phyloP scores from a whole-genome alignment of 2,329 filamentous ascomycete genomes.

The Fusarium nelsonii region DNA sequence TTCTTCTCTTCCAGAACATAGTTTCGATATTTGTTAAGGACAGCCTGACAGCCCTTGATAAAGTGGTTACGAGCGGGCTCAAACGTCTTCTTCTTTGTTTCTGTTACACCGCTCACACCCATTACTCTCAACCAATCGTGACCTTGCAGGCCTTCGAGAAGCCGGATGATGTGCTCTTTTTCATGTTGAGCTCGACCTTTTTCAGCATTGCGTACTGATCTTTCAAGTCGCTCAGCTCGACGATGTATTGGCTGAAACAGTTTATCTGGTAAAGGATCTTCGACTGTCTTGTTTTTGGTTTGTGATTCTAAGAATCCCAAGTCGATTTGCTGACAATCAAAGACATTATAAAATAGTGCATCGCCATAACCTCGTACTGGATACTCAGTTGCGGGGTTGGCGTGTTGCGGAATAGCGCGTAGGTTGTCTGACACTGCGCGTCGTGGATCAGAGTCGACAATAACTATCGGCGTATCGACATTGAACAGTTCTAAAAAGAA shows the following conservation, averaged over 20 bases:
- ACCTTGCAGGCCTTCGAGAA: constrained; percentile 85
- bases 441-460: constrained; percentile 68
- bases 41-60: constrained; percentile 81
- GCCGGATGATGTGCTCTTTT: constrained; percentile 71
- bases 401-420: constrained; percentile 50
- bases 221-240: constrained; percentile 70
- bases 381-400: constrained; percentile 49
- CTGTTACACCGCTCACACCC: constrained; percentile 87
- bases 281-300: constrained; percentile 57
- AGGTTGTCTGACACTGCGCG: constrained; percentile 44
- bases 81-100: constrained; percentile 86
- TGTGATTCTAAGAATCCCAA: constrained; percentile 66
- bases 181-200: constrained; percentile 75
- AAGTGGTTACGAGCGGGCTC: constrained; percentile 89
- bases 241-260: constrained; percentile 68
- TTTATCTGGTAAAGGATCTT: constrained; percentile 69
- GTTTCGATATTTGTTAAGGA: constrained; percentile 86
- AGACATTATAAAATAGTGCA: constrained; percentile 66
- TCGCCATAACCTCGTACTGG: constrained; percentile 67
- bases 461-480: constrained; percentile 77
- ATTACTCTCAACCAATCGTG: constrained; percentile 94
- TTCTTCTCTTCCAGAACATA: constrained; percentile 94
- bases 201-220: constrained; percentile 72
- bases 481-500: constrained; percentile 74
- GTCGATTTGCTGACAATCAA: constrained; percentile 68